Percentiles rank a stretch among this genome's conserved stretches.
phyloP scores from a whole-genome alignment of 2,329 filamentous ascomycete species.

The Cladosporium sp. region DNA sequence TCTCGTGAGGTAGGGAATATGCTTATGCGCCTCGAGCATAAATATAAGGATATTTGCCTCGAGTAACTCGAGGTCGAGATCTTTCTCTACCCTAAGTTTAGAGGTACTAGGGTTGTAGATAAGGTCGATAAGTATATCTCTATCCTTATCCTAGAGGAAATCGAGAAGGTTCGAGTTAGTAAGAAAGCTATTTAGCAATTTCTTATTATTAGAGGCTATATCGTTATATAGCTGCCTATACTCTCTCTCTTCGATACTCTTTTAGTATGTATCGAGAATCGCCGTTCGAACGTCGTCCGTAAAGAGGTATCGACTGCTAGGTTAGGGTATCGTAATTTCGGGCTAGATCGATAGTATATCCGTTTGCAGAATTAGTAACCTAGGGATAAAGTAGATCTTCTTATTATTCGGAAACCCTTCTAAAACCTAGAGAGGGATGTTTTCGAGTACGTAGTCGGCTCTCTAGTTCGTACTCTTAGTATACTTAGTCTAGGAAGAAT shows the following conservation, averaged over 20 bases:
- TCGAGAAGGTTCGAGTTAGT: background rate
- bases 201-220: background rate
- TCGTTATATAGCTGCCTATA: background rate
- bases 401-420: background rate
- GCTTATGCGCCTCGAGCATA: background rate
- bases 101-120: background rate
- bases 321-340: background rate
- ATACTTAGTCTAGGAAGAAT: background rate
- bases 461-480: background rate
- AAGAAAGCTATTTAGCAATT: background rate
- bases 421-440: background rate
- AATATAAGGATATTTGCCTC: background rate
- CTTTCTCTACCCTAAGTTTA: background rate
- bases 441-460: background rate
- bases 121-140: background rate
- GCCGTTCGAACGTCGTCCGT: background rate
- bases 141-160: background rate
- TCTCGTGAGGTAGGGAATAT: background rate
- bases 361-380: background rate
- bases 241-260: background rate
- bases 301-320: background rate
- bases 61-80: background rate
- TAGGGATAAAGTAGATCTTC: background rate
- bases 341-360: background rate
- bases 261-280: background rate